Conservation (phyloP, 495 filamentous ascomycete species). For the Rusavskia elegans region DNA sequence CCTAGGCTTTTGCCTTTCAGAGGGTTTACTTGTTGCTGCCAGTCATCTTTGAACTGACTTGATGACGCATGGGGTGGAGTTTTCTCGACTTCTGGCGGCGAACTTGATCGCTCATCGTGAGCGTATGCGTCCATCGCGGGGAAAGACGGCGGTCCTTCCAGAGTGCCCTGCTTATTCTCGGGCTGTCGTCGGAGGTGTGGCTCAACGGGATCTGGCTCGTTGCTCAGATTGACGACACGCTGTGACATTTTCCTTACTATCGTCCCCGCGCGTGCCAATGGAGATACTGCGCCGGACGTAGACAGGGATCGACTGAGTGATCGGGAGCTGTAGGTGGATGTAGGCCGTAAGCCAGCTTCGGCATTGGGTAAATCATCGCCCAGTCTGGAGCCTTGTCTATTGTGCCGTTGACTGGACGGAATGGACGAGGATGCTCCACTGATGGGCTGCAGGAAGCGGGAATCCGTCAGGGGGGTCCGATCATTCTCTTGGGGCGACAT, state of each 20-base stretch:
- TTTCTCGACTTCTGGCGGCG: constrained; percentile 28
- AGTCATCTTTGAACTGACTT: constrained; percentile 15
- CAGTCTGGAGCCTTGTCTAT: constrained; percentile 37
- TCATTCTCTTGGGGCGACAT: constrained; percentile 46
- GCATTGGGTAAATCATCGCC: constrained; percentile 46
- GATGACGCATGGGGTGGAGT: constrained; percentile 16
- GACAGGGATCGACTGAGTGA: constrained; percentile 39
- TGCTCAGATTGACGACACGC: constrained; percentile 92
- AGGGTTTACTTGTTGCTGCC: constrained; percentile 53
- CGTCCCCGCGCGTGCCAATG: constrained; percentile 65
- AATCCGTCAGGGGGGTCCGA: constrained; percentile 46
- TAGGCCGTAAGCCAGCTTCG: constrained; percentile 34
- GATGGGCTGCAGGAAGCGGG: constrained; percentile 47
- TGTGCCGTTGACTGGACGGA: constrained; percentile 36
- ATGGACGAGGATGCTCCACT: constrained; percentile 33
- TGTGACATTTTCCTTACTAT: constrained; percentile 95
- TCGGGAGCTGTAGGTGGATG: constrained; percentile 29
- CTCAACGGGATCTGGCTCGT: constrained; percentile 58
- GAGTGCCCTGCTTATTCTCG: constrained; percentile 31
- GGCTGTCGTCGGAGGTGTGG: constrained; percentile 56
- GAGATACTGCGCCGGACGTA: constrained; percentile 45
- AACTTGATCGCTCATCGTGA: constrained; percentile 34
- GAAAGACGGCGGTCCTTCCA: constrained; percentile 40
- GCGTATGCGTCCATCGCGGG: constrained; percentile 38
- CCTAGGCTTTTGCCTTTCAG: constrained; percentile 77